phyloP scores from a whole-genome alignment of 768 basidiomycete genomes.

The Trichaptum fuscoviolaceum region DNA sequence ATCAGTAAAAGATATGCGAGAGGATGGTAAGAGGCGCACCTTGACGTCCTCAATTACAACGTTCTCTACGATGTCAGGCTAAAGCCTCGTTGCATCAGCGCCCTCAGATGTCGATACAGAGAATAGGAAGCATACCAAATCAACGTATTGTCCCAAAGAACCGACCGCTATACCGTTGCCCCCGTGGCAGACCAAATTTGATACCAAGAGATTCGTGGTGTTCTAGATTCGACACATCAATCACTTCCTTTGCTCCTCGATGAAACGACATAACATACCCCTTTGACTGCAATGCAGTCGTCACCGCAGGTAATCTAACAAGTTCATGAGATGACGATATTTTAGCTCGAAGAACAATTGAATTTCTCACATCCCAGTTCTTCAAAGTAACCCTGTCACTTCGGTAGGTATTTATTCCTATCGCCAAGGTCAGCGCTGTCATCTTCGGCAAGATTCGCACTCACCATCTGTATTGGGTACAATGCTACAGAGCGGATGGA shows the following conservation, averaged over 20 bases:
- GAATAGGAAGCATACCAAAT: conserved; percentile 31
- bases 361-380: conserved; percentile 43
- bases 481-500: conserved; percentile 26
- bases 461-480: conserved; percentile 59
- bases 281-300: conserved; percentile 61
- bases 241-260: not conserved
- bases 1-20: not conserved
- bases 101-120: not conserved
- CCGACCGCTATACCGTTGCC: conserved; percentile 60
- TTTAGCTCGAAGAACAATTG: not conserved
- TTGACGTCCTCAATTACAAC: conserved; percentile 43
- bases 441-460: conserved; percentile 1
- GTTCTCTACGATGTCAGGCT: conserved; percentile 52
- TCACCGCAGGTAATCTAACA: conserved; percentile 47
- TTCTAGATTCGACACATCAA: conserved; percentile 33
- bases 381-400: conserved; percentile 41
- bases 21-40: conserved; percentile 22
- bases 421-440: not conserved
- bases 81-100: not conserved
- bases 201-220: conserved; percentile 44
- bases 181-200: conserved; percentile 48
- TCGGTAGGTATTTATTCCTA: conserved; percentile 52
- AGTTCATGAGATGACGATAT: conserved; percentile 1
- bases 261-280: conserved; percentile 29
- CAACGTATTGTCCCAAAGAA: conserved; percentile 51